Conservation (phyloP, 768 basidiomycete species). For the Leccinum uliginosum region DNA sequence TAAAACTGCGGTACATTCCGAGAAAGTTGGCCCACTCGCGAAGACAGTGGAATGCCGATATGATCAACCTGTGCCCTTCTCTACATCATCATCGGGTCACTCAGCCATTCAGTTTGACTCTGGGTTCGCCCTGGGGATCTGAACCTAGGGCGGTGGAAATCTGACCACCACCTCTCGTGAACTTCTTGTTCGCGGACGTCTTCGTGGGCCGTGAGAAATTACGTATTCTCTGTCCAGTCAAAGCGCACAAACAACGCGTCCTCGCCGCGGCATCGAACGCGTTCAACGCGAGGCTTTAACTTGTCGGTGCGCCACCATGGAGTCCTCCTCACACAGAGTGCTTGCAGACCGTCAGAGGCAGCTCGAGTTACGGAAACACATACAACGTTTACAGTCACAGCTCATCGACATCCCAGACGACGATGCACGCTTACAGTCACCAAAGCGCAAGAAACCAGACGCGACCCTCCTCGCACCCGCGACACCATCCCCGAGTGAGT, state of each 20-base stretch:
- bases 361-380: constrained; percentile 49
- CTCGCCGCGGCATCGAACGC: constrained; percentile 15
- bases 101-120: constrained; percentile 1
- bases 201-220: constrained; percentile 17
- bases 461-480: constrained; percentile 39
- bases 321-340: constrained; percentile 46
- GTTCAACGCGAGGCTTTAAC: constrained; percentile 6
- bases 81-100: constrained; percentile 10
- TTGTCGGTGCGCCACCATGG: constrained; percentile 37
- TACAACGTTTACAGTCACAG: constrained; percentile 53
- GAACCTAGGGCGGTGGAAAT: constrained; percentile 6
- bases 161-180: neutral
- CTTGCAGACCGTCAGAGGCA: constrained; percentile 39
- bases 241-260: constrained; percentile 22
- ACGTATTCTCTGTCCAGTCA: constrained; percentile 12
- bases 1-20: constrained; percentile 32
- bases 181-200: neutral
- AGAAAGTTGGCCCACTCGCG: constrained; percentile 12
- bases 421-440: constrained; percentile 31
- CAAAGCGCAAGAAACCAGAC: constrained; percentile 45
- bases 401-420: constrained; percentile 36
- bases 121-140: constrained; percentile 5
- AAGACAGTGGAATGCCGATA: constrained; percentile 9
- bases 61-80: constrained; percentile 14
- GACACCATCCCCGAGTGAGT: constrained; percentile 66